Base-by-base conservation (phyloP, 192 early-diverging fungal species). In the Cladochytrium replicatum region DNA sequence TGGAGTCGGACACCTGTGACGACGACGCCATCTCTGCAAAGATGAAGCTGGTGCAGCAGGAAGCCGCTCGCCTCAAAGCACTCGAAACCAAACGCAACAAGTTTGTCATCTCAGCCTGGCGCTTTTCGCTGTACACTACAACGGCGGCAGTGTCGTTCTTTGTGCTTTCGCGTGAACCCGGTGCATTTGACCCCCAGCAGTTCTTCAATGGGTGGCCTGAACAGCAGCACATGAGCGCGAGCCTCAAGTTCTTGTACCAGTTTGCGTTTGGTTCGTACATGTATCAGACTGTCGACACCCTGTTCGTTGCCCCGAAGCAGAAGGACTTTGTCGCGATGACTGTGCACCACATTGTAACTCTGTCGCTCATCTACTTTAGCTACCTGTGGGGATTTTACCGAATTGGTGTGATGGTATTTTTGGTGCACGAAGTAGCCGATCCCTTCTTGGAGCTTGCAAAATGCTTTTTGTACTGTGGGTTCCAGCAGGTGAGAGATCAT, bases 391-490 rank as follows among this genome's bases (percentile, higher is more conserved):
- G 57, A 13, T 71, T 57, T 46, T 66, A 57, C 29, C 44, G 72
- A 9, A 48, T 74, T 32, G 72, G 72, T 8, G 52, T 48, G 27
- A 60, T 62, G 23, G 66, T 74, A 38, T 41, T 65, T 2, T 41
- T 68, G 2, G 46, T 74, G 43, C 72, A 74, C 48, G 72, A 74
- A 37, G 26, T 61, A 24, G 41, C 45, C 27, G 72, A 74, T 52
- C 72, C 72, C 2, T 42, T 70, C 46, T 65, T 74, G 72, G 72
- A 74, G 48, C 41, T 67, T 30, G 72, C 72, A 3, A 74, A 74
- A 41, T 54, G 63, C 44, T 43, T 41, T 5, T 42, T 74, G 30
- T 74, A 74, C 43, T 15, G 60, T 8, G 59, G 59, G 25, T 48
- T 55, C 27, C 60, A 71, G 30, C 45, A 50, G 64, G 67, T 70